A percentile compares a stretch with the other conserved stretches of the same genome.
Conservation (phyloP, 116 monocot species). For the Papilionanthe hybrid region DNA sequence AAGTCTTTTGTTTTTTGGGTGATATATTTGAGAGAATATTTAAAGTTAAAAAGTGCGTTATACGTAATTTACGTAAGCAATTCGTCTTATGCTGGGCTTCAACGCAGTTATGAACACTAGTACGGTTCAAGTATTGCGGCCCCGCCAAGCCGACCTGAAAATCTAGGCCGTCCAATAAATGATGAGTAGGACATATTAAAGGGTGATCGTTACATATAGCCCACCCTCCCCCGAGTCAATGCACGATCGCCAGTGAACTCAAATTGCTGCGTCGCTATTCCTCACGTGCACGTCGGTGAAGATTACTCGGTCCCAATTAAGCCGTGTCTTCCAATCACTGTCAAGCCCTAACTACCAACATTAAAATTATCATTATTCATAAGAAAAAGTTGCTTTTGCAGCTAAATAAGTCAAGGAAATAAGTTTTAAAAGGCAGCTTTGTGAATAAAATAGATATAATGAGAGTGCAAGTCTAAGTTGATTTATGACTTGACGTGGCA, state of each 20-base stretch:
- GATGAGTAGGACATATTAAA: background rate
- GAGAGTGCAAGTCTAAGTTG: no score
- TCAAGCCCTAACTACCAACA: background rate
- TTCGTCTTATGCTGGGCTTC: background rate
- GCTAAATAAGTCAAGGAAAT: no score
- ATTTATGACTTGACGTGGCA: no score
- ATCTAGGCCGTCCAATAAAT: background rate
- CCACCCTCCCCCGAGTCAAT: background rate
- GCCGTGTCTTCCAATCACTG: background rate
- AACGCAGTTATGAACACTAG: background rate
- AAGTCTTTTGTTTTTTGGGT: no score
- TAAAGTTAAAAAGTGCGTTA: no score
- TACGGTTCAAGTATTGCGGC: background rate
- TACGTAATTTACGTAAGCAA: no score
- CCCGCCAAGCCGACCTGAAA: background rate
- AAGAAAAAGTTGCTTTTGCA: no score
- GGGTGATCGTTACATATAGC: no score
- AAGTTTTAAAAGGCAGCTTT: no score
- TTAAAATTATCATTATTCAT: background rate
- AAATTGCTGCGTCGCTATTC: background rate
- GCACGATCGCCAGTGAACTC: background rate
- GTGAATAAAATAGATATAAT: no score
- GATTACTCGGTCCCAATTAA: background rate
- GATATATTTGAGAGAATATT: no score
- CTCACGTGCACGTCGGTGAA: background rate